phyloP scores from a whole-genome alignment of 768 basidiomycete species.

The Tylopilus cervinicoccineus region DNA sequence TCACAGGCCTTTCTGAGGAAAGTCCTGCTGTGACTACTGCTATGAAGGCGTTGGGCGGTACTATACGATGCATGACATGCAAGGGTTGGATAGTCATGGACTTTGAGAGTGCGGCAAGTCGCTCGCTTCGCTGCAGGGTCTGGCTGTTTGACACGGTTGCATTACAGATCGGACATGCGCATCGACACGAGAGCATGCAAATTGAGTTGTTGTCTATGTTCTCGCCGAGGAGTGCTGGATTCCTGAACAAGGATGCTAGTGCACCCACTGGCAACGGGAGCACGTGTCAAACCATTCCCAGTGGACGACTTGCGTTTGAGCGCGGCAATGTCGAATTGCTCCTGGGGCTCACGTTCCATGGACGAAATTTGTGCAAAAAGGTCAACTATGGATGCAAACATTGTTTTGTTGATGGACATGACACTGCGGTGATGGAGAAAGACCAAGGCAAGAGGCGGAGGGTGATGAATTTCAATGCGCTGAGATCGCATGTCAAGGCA shows the following conservation, averaged over 20 bases:
- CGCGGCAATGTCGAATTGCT: slow-evolving; percentile 21
- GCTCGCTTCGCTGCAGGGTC: too few relatives aligned
- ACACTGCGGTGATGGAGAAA: background rate
- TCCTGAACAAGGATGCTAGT: background rate
- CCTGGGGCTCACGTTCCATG: slow-evolving; percentile 16
- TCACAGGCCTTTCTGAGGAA: slow-evolving; percentile 31
- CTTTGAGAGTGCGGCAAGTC: slow-evolving; percentile 43
- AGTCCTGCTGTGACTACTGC: slow-evolving; percentile 17
- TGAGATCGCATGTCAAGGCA: slow-evolving; percentile 59
- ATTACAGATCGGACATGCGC: slow-evolving; percentile 57
- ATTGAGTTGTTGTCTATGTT: slow-evolving; percentile 30
- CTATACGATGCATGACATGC: slow-evolving; percentile 50
- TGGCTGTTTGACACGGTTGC: background rate
- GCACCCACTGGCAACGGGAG: too few relatives aligned
- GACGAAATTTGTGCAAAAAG: slow-evolving; percentile 29
- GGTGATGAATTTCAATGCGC: slow-evolving; percentile 48
- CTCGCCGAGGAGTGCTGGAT: rapidly evolving
- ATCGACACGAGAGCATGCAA: slow-evolving; percentile 55
- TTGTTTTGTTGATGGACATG: slow-evolving; percentile 29
- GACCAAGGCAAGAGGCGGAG: slow-evolving; percentile 6
- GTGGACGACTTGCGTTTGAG: slow-evolving; percentile 12
- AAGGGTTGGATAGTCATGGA: slow-evolving; percentile 45
- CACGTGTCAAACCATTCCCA: background rate
- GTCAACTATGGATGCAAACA: slow-evolving; percentile 52
- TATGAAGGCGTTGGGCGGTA: slow-evolving; percentile 24